Evolutionary conservation across 192 early-diverging fungal genomes (phyloP).

Genomic region (Backusella sp.): DNA sequence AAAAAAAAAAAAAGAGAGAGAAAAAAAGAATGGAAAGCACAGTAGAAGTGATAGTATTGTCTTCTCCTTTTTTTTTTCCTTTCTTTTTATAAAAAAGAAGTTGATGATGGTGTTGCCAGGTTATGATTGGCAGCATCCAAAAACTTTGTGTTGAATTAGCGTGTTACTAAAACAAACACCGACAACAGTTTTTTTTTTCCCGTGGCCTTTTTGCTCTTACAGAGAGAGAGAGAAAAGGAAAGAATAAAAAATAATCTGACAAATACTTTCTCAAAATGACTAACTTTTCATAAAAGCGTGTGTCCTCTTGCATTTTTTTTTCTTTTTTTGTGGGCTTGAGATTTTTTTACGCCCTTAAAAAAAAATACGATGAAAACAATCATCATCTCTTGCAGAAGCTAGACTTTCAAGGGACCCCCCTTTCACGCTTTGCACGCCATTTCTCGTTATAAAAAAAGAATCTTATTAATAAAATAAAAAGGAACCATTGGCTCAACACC

Average conservation of each 20-base stretch:
- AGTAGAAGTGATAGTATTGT: not conserved
- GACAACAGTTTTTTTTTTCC: not conserved
- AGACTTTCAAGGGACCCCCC: not conserved
- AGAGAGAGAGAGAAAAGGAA: not conserved
- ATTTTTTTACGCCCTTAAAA: not conserved
- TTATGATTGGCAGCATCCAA: not conserved
- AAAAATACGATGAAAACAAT: not conserved
- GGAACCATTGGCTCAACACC: not conserved
- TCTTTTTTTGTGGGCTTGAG: not conserved
- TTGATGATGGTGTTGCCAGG: not conserved
- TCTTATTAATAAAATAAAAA: not conserved
- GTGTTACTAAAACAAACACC: not conserved
- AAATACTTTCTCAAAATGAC: constrained; percentile 2
- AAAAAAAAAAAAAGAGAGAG: not conserved
- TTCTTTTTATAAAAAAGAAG: not conserved
- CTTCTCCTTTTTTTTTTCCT: not conserved
- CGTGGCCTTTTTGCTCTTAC: not conserved
- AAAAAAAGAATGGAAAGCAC: not conserved
- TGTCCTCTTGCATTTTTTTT: not conserved
- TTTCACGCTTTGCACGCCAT: not conserved
- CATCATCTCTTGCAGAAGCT: not conserved
- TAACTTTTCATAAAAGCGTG: not conserved
- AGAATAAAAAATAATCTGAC: not conserved
- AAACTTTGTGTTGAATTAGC: not conserved
- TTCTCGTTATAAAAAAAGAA: not conserved